These are phyloP conservation scores for Monoraphidium neglectum DNA, from an alignment of 139 green algal genomes.

Conservation along the genomic window DNA sequence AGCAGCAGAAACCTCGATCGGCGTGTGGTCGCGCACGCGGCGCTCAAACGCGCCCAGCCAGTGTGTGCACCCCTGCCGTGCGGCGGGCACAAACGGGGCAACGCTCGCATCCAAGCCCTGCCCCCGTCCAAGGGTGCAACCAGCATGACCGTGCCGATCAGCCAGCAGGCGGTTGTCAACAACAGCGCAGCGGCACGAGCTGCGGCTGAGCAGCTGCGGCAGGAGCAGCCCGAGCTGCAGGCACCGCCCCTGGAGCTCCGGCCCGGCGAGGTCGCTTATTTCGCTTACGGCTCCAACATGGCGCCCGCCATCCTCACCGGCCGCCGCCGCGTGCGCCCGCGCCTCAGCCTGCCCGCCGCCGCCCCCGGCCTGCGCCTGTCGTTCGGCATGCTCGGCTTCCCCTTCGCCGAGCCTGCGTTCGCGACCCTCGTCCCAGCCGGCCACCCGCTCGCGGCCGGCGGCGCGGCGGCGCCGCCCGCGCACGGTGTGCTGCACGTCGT, in stretches of 20 bases:
- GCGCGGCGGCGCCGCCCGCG: neutral
- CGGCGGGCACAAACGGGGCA: no score
- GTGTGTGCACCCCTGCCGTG: no score
- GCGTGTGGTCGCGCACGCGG: no score
- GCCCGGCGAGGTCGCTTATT: constrained; percentile 39
- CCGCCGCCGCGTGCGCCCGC: constrained; percentile 26
- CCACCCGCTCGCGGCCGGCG: neutral
- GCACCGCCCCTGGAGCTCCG: neutral
- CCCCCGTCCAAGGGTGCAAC: no score
- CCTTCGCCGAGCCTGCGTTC: constrained; percentile 46
- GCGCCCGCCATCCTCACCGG: constrained; percentile 30
- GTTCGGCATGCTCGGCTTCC: constrained; percentile 28
- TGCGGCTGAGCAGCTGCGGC: no score
- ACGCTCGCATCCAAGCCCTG: no score
- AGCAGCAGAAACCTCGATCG: no score
- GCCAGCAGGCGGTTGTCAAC: no score
- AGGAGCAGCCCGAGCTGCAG: no score
- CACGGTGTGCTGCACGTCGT: constrained; percentile 47
- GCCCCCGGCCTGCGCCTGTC: constrained; percentile 6
- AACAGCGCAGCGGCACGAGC: no score
- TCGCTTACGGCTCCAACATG: constrained; percentile 51
- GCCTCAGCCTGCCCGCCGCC: constrained; percentile 12
- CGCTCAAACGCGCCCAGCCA: no score
- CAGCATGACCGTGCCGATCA: no score
- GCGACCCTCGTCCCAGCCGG: constrained; percentile 30